Conservation (phyloP, 2,329 filamentous ascomycete genomes). For the Ophiosphaerella herpotricha region DNA sequence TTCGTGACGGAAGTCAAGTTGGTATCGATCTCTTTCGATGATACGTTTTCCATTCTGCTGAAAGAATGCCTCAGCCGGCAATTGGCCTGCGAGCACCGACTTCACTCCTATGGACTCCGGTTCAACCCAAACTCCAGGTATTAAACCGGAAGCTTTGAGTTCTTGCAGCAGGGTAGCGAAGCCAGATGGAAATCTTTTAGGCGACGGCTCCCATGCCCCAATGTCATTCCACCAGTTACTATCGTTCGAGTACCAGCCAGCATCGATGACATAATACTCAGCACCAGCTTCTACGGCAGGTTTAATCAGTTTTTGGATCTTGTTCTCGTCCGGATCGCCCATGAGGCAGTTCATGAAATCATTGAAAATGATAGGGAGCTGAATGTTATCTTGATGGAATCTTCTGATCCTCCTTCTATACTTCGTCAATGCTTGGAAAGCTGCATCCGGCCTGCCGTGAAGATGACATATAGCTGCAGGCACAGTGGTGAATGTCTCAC, state of each 20-base stretch:
- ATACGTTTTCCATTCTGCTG: slow-evolving; percentile 1
- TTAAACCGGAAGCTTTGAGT: slow-evolving; percentile 1
- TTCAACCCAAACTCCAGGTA: slow-evolving; percentile 4
- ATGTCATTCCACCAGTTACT: slow-evolving; percentile 8
- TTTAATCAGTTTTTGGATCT: slow-evolving; percentile 1
- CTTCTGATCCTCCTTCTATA: slow-evolving; percentile 2
- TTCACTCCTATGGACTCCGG: slow-evolving; percentile 3
- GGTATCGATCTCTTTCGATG: slow-evolving; percentile 1
- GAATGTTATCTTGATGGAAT: background rate
- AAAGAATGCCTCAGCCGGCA: slow-evolving; percentile 4
- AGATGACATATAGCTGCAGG: slow-evolving; percentile 1
- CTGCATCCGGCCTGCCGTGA: background rate
- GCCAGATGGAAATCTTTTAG: slow-evolving; percentile 5
- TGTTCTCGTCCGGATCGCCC: slow-evolving; percentile 5
- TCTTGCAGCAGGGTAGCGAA: background rate
- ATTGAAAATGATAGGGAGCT: slow-evolving; percentile 7
- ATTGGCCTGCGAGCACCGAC: background rate
- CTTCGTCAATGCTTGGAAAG: slow-evolving; percentile 3
- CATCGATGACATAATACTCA: slow-evolving; percentile 7
- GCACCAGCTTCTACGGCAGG: slow-evolving; percentile 1
- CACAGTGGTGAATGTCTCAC: slow-evolving; percentile 1
- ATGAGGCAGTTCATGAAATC: slow-evolving; percentile 9
- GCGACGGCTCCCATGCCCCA: slow-evolving; percentile 3
- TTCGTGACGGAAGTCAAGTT: slow-evolving; percentile 6
- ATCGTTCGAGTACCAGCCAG: slow-evolving; percentile 7